phyloP scores from a whole-genome alignment of 2,329 filamentous ascomycete genomes.

The Talaromyces rugulosus region DNA sequence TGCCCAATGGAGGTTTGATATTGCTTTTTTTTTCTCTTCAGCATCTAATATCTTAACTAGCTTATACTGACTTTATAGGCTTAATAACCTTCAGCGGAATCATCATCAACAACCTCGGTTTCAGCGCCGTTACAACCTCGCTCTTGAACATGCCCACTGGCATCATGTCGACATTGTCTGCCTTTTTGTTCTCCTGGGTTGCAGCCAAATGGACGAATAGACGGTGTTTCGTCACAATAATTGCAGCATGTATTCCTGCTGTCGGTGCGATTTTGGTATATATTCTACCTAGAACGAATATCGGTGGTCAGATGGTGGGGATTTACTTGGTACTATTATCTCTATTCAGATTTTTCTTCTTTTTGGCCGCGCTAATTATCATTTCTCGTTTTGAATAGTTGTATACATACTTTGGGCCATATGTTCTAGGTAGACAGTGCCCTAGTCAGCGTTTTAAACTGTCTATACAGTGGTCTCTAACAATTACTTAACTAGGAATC shows the following conservation, averaged over 20 bases:
- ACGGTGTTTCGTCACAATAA: conserved; percentile 26
- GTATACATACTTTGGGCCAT: conserved; percentile 38
- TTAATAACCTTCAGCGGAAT: conserved; percentile 35
- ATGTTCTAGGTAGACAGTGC: conserved; percentile 21
- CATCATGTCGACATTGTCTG: conserved; percentile 29
- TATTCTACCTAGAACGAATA: conserved; percentile 26
- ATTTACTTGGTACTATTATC: conserved; percentile 28
- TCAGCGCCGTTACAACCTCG: conserved; percentile 29
- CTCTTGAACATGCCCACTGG: conserved; percentile 35
- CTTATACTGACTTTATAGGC: conserved; percentile 14
- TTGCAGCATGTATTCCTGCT: conserved; percentile 27
- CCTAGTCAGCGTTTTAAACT: too few species aligned
- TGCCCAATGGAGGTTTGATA: conserved; percentile 29
- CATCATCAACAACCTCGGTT: conserved; percentile 37
- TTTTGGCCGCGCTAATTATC: background rate
- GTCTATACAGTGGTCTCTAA: background rate
- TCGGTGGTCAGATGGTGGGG: conserved; percentile 37
- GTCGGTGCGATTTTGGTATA: conserved; percentile 28
- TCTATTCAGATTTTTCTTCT: background rate
- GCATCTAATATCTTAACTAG: background rate
- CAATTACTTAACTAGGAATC: conserved; percentile 12
- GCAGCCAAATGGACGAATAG: conserved; percentile 28
- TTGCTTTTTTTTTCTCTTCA: background rate
- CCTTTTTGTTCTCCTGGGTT: conserved; percentile 26
- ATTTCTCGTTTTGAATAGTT: conserved; percentile 14